These are phyloP conservation scores for Corinectria fuckeliana DNA, from an alignment of 2,329 filamentous ascomycete genomes.

Conservation along the genomic window DNA sequence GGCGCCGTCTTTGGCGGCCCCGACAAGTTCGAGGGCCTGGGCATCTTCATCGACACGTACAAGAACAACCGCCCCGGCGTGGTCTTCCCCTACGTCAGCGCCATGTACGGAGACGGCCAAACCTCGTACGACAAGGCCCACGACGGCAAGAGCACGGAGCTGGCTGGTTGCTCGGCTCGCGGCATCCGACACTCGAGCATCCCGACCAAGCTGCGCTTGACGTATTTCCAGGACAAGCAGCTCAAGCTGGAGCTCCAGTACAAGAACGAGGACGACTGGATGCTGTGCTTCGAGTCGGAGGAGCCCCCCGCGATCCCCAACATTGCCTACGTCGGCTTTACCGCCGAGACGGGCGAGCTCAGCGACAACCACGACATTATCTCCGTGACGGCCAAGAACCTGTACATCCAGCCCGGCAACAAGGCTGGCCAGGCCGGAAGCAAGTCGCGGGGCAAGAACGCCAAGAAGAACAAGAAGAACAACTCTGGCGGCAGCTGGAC, in stretches of 20 bases:
- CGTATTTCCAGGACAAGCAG: slow-evolving; percentile 96
- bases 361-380: slow-evolving; percentile 98
- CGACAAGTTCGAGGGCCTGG: slow-evolving; percentile 92
- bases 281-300: slow-evolving; percentile 81
- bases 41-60: slow-evolving; percentile 97
- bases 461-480: slow-evolving; percentile 45
- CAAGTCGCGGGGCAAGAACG: slow-evolving; percentile 46
- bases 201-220: slow-evolving; percentile 85
- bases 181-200: slow-evolving; percentile 82
- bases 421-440: slow-evolving; percentile 43
- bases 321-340: slow-evolving; percentile 77
- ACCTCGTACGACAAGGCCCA: slow-evolving; percentile 90
- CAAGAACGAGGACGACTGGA: slow-evolving; percentile 89
- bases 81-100: slow-evolving; percentile 98
- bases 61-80: slow-evolving; percentile 98
- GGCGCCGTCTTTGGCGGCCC: slow-evolving; percentile 88
- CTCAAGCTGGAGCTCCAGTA: slow-evolving; percentile 93
- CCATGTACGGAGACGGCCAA: slow-evolving; percentile 93
- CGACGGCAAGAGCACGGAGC: slow-evolving; percentile 91
- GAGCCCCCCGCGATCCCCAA: slow-evolving; percentile 78
- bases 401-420: slow-evolving; percentile 72
- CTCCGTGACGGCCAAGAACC: slow-evolving; percentile 82
- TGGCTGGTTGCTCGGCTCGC: slow-evolving; percentile 93
- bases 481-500: slow-evolving; percentile 58
- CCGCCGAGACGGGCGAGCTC: slow-evolving; percentile 92